Evolutionary conservation across 1,284 basidiomycete species (phyloP), one percentile per base, ranked within the genome.

Genomic region (Leccinum griseonigrum): DNA sequence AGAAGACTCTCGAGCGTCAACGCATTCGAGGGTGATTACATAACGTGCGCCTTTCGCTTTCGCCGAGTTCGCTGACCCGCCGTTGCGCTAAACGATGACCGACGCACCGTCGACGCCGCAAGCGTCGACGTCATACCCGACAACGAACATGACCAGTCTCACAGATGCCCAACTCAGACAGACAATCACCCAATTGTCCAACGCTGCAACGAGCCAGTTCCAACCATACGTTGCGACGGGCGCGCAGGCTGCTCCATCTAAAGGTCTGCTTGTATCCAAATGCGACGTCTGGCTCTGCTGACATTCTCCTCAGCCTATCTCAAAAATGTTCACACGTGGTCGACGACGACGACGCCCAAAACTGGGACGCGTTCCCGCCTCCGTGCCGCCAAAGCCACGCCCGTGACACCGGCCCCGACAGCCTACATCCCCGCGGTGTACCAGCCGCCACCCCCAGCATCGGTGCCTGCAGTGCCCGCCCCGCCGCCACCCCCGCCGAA

Each of bases 251-350:
- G 75, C 76, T 4, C 76, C 80, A 56, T 73, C 79, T 52, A 83
- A 81, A 71, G 75, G 82, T 81, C 60, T 40, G 63, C 32, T 16
- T 40, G 8, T 54, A 22, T 59, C 62, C 31, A 43, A 54, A 26
- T 22, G 11, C 3, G 34, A 22, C 46, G 32, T 57, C 46, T 43
- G 43, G 52, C 22, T 51, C 53, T 57, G 56, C 64, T 60, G 63
- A 64, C 63, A 8, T 32, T 38, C 26, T 6, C 9, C 46, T 48
- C 46, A 86, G 85, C 83, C 2, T 88, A 88, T 68, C 77, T 83
- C 63, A 86, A 83, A 78, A 88, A 88, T 66, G 76, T 88, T 26
- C 80, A 85, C 34, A 85, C 83, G 32, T 88, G 86, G 86, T 85
- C 85, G 9, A 74, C 71, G 8, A 69, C 70, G 34, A 61, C 69